These are phyloP conservation scores for Sporobolomyces phaffii DNA, from an alignment of 768 basidiomycete species.

Conservation along the genomic window DNA sequence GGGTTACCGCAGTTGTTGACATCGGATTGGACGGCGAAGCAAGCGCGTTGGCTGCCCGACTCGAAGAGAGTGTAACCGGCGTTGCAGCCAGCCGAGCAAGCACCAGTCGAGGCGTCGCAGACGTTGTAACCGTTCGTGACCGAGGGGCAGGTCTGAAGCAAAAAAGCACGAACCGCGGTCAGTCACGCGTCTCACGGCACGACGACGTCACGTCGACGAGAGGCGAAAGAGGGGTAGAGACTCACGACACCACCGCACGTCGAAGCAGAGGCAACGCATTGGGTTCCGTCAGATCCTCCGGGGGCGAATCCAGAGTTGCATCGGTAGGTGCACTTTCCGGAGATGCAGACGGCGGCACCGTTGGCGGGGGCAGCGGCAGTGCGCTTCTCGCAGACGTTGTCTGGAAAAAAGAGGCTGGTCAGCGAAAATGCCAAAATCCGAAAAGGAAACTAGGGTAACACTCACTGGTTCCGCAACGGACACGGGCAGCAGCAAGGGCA, in stretches of 20 bases:
- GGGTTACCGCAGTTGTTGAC: constrained; percentile 21
- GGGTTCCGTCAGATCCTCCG: constrained; percentile 12
- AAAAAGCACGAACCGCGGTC: not conserved
- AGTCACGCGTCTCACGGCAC: too few relatives aligned
- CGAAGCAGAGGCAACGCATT: constrained; percentile 14
- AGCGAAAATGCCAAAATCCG: not conserved
- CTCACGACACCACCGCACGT: constrained; percentile 24
- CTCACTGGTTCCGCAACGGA: constrained; percentile 33
- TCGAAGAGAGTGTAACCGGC: constrained; percentile 14
- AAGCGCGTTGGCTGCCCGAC: not conserved
- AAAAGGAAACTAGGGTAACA: not conserved
- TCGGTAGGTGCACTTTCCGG: constrained; percentile 26
- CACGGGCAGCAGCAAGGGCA: constrained; percentile 14
- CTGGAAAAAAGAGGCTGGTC: not conserved
- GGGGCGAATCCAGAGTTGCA: constrained; percentile 29
- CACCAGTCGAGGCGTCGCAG: constrained; percentile 18
- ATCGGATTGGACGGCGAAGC: constrained; percentile 14
- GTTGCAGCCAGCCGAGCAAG: constrained; percentile 24
- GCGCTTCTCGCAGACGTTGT: constrained; percentile 16
- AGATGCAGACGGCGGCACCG: constrained; percentile 23
- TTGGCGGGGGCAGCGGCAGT: constrained; percentile 21
- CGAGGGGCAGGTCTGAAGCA: constrained; percentile 3
- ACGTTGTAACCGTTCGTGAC: constrained; percentile 24
- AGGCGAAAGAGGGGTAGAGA: not conserved
- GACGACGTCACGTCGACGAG: not conserved